Base-by-base conservation (phyloP, 2,329 filamentous ascomycete genomes). In the Harringtonia aguacate region DNA sequence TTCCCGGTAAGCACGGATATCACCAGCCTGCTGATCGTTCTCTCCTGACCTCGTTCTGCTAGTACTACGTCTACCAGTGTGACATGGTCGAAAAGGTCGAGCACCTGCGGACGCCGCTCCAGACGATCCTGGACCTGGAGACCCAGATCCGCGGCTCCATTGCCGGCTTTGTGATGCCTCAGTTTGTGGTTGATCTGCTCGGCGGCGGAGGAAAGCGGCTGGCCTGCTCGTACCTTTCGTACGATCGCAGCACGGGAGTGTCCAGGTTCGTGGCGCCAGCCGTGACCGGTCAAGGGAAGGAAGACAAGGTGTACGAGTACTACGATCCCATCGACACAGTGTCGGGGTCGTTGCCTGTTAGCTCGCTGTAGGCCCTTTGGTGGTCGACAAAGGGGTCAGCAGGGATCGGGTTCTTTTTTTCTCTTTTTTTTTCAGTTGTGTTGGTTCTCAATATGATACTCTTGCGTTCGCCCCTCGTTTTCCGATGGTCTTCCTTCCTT, bases 1-100 rank as follows among this genome's bases (percentile, higher is more conserved):
- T 61, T 69, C 40, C 77, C 77, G 7, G 73, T 76, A 55, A 51
- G 70, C 18, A 17, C 22, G 0, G 20, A 4, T 18, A 20, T 37
- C 17, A 13, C 30, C 30, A 15, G 8, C 4, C 21, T 24, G 14
- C 36, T 20, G 15, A 12, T 15, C 14, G 18, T 30, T 31, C 33
- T 27, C 22, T 28, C 15, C 7, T 9, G 4, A 8, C 20, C 39
- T 18, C 6, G 13, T 12, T 12, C 38, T 39, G 3, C 34, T 21
- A 77, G 70, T 81, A 81, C 56, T 82, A 82, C 52, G 70, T 82
- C 41, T 82, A 81, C 56, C 76, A 80, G 53, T 73, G 72, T 38
- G 78, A 82, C 55, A 75, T 81, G 69, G 74, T 80, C 9, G 58
- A 64, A 24, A 72, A 69, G 36, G 65, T 76, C 3, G 78, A 82